Percentiles rank a stretch among this genome's conserved stretches.
These are phyloP conservation scores for Colletotrichum magnum DNA, from an alignment of 2,329 filamentous ascomycete genomes.

Conservation along the genomic window DNA sequence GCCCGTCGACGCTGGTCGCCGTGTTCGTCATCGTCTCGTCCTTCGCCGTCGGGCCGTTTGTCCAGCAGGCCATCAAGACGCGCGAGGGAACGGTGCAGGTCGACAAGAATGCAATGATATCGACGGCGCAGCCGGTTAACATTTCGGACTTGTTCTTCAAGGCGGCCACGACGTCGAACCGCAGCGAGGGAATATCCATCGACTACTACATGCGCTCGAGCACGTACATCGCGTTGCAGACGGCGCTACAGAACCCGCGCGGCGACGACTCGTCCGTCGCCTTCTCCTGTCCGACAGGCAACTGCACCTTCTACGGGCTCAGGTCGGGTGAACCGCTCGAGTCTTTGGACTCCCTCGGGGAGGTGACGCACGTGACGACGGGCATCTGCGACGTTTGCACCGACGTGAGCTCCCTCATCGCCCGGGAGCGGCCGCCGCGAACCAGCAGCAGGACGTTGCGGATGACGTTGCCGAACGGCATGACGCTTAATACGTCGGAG, in stretches of 20 bases:
- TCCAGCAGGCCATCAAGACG: conserved; percentile 7
- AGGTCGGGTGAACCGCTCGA: neutral
- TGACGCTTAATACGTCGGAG: neutral
- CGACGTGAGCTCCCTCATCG: neutral
- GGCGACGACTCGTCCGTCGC: neutral
- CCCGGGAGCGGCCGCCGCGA: neutral
- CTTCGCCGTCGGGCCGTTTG: neutral
- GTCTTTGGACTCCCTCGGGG: fast-evolving
- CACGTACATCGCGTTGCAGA: neutral
- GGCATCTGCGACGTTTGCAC: neutral
- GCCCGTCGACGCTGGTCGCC: neutral
- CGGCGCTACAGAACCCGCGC: neutral
- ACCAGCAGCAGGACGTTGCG: neutral
- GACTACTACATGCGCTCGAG: neutral
- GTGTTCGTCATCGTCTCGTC: neutral
- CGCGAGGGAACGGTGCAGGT: neutral
- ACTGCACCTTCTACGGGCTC: neutral
- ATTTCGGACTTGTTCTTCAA: neutral
- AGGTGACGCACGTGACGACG: neutral
- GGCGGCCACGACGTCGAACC: too few relatives aligned
- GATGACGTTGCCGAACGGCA: neutral
- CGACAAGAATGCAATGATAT: neutral
- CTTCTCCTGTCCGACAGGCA: neutral
- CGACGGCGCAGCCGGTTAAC: neutral
- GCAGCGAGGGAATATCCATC: neutral